These are phyloP conservation scores for Ensete glaucum DNA, from an alignment of 176 grass and related monocot species.

Conservation along the genomic window DNA sequence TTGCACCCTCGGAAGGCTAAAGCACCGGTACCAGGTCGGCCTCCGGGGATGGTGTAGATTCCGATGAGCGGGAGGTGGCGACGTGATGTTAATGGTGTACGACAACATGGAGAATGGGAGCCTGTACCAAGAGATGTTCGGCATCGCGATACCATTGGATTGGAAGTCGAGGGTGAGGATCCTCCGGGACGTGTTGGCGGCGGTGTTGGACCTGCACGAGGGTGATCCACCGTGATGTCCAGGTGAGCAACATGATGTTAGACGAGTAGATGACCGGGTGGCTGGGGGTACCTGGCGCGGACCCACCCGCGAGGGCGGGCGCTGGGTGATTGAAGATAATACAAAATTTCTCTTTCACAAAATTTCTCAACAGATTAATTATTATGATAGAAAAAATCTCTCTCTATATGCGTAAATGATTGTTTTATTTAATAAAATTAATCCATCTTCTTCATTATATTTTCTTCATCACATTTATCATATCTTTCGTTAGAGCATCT, in stretches of 20 bases:
- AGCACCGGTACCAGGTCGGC: constrained; percentile 10
- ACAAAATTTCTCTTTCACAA: too few species aligned
- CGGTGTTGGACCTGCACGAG: constrained; percentile 11
- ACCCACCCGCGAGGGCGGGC: background rate
- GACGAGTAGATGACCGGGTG: background rate
- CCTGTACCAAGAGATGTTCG: background rate
- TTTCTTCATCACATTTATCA: too few species aligned
- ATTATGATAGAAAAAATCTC: too few species aligned
- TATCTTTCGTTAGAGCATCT: too few species aligned
- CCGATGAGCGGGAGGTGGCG: background rate
- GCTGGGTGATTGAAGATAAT: background rate
- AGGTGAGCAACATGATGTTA: background rate
- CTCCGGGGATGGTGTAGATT: constrained; percentile 10
- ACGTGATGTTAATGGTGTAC: background rate
- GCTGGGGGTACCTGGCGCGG: constrained; percentile 1
- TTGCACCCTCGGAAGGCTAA: constrained; percentile 7
- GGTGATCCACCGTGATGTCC: constrained; percentile 3
- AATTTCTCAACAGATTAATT: too few species aligned
- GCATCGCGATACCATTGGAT: background rate
- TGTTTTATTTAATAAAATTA: too few species aligned
- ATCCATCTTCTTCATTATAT: too few species aligned
- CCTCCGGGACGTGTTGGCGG: background rate
- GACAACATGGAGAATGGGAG: constrained; percentile 11
- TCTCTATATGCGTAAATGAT: too few species aligned
- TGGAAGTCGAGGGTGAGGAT: constrained; percentile 4